Conservation (phyloP, 305 asterid genomes). For the Fraxinus angustifolia region DNA sequence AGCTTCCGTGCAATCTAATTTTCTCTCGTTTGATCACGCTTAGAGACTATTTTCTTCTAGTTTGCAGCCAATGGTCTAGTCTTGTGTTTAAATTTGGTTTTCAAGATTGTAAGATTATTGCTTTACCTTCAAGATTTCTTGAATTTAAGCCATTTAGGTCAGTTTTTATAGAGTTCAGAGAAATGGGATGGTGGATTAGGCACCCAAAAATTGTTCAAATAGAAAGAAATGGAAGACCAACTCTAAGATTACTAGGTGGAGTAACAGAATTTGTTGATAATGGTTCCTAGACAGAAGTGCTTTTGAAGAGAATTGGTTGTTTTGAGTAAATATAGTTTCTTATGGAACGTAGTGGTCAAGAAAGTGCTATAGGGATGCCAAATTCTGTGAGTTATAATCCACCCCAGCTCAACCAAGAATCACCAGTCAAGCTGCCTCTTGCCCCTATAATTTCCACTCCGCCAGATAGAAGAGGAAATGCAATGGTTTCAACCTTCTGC, state of each 20-base stretch:
- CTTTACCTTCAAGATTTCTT: slow-evolving; percentile 19
- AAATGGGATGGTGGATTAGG: slow-evolving; percentile 27
- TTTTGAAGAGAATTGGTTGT: slow-evolving; percentile 17
- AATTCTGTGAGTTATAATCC: slow-evolving; percentile 24
- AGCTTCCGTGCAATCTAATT: background rate
- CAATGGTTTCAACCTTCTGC: slow-evolving; percentile 24
- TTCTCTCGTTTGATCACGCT: background rate
- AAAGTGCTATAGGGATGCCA: slow-evolving; percentile 31
- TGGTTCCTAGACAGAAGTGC: background rate
- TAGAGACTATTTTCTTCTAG: background rate
- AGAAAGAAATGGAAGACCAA: slow-evolving; percentile 22
- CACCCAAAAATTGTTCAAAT: slow-evolving; percentile 36
- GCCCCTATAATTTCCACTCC: slow-evolving; percentile 42
- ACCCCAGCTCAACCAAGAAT: slow-evolving; percentile 25
- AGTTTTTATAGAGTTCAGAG: slow-evolving; percentile 22
- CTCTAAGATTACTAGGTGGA: slow-evolving; percentile 24
- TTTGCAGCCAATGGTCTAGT: slow-evolving; percentile 8
- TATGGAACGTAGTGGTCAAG: slow-evolving; percentile 45
- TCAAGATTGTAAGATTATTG: slow-evolving; percentile 25
- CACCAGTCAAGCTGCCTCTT: slow-evolving; percentile 39
- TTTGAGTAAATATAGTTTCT: background rate
- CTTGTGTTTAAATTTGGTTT: slow-evolving; percentile 16
- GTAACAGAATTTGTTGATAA: slow-evolving; percentile 15
- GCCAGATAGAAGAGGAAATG: slow-evolving; percentile 28
- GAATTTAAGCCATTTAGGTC: slow-evolving; percentile 26